A percentile compares a stretch with the other conserved stretches of the same genome.
phyloP scores from a whole-genome alignment of 2,329 filamentous ascomycete genomes.

The Uncinocarpus reesii region DNA sequence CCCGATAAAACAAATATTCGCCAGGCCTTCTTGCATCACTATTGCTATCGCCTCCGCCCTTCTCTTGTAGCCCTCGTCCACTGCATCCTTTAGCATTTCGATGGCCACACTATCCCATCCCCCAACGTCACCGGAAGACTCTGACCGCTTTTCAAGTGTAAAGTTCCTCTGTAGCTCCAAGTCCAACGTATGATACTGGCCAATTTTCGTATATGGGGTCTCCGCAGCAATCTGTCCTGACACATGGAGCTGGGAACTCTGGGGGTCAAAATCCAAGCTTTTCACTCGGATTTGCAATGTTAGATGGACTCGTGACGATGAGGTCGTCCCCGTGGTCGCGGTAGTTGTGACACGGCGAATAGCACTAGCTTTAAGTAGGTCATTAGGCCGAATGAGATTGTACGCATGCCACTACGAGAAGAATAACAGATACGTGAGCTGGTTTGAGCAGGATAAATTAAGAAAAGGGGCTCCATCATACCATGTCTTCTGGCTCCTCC shows the following conservation, averaged over 20 bases:
- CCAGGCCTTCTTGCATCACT: conserved; percentile 70
- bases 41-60: conserved; percentile 78
- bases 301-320: conserved; percentile 54
- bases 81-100: conserved; percentile 65
- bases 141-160: conserved; percentile 68
- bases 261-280: conserved; percentile 58
- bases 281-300: conserved; percentile 57
- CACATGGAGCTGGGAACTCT: conserved; percentile 58
- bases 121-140: conserved; percentile 29
- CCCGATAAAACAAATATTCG: conserved; percentile 43
- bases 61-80: conserved; percentile 57
- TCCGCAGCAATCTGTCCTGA: conserved; percentile 55
- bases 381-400: conserved; percentile 58
- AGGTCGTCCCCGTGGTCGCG: conserved; percentile 47
- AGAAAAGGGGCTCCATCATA: conserved; percentile 25
- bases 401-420: conserved; percentile 61
- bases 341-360: conserved; percentile 55
- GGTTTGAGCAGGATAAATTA: background rate
- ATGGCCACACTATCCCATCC: conserved; percentile 86
- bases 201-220: conserved; percentile 57
- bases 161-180: conserved; percentile 82
- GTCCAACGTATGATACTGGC: conserved; percentile 63
- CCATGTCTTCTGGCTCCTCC: conserved; percentile 68
- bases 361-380: conserved; percentile 55
- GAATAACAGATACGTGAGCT: background rate